Base-by-base conservation (phyloP, 1,139 yeast genomes). In the Yarrowia galli region DNA sequence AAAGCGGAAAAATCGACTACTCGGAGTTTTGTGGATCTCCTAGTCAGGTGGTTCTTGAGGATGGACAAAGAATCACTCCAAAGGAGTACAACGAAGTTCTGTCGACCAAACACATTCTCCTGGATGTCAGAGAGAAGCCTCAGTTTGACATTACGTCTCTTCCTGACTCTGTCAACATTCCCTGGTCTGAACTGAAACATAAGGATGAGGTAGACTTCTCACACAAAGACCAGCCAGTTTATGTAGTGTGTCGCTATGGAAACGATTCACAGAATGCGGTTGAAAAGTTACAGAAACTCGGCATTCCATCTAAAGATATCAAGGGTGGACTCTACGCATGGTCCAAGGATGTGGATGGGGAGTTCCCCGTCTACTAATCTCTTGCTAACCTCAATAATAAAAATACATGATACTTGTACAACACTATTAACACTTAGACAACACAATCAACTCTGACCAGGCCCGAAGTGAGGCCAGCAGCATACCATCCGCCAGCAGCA, bases 211-310 rank as follows among this genome's bases (percentile, higher is more conserved):
- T 36, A 5, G 56, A 46, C n/a, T 38, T 38, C 61, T 23, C 51
- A 46, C 1, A 8, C 69, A 1, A 58, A 58, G 40, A 8, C 5
- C 72, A 70, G 35, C 76, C 76, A 0, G 71, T 80, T 1, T 75
- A 74, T 70, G 87, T 90, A 0, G 81, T 93, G 18, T 95, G 99
- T 77, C 83, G 98, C 48, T 88, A 82, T 75, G 99, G 99, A 7
- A 92, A 92, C 76, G 98, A 95, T 76, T 93, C 98, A 0, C 95
- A 91, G 74, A 78, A 87, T 22, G 97, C 97, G 0, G 87, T 91
- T 2, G 56, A 61, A 6, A 61, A 46, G 36, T 36, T 61, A 15
- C 13, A 76, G 70, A 84, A 79, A 71, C 46, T 61, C 20, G 66
- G 66, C 1, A 38, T 61, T 4, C 12, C 20, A 0, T 22, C 56